Conservation (phyloP, 2,329 filamentous ascomycete species). For the Cucurbitaria berberidis region DNA sequence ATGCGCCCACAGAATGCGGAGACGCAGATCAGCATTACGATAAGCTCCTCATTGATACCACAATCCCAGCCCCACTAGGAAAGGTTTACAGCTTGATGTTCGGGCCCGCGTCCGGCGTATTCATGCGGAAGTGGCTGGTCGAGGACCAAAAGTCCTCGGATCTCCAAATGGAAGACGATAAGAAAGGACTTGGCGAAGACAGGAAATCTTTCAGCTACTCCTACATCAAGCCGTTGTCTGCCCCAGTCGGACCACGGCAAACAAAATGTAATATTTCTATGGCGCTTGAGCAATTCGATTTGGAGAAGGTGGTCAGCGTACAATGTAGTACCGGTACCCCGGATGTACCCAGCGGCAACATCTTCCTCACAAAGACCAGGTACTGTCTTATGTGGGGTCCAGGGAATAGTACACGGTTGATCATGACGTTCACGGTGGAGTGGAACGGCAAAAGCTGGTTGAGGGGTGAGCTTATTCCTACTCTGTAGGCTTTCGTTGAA, state of each 20-base stretch:
- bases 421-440: constrained; percentile 89
- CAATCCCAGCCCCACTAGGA: constrained; percentile 84
- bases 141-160: constrained; percentile 89
- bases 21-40: constrained; percentile 83
- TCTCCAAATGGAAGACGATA: constrained; percentile 81
- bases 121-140: constrained; percentile 85
- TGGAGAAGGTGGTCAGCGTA: constrained; percentile 87
- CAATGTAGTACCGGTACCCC: constrained; percentile 85
- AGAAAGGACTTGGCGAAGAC: constrained; percentile 76
- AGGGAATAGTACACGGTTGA: constrained; percentile 80
- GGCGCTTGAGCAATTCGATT: constrained; percentile 80
- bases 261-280: constrained; percentile 93
- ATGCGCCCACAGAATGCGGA: constrained; percentile 83
- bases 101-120: constrained; percentile 76
- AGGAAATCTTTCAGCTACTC: constrained; percentile 76
- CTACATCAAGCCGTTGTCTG: constrained; percentile 90
- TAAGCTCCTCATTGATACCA: constrained; percentile 81
- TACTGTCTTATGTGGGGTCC: constrained; percentile 95
- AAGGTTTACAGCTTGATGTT: constrained; percentile 91
- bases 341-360: constrained; percentile 91
- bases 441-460: constrained; percentile 99
- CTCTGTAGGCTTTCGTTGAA: not conserved
- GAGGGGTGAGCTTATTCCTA: constrained; percentile 69
- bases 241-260: constrained; percentile 85
- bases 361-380: constrained; percentile 90